These are phyloP conservation scores for Teunomyces pallodes DNA, from an alignment of 805 yeast genomes.

Conservation along the genomic window DNA sequence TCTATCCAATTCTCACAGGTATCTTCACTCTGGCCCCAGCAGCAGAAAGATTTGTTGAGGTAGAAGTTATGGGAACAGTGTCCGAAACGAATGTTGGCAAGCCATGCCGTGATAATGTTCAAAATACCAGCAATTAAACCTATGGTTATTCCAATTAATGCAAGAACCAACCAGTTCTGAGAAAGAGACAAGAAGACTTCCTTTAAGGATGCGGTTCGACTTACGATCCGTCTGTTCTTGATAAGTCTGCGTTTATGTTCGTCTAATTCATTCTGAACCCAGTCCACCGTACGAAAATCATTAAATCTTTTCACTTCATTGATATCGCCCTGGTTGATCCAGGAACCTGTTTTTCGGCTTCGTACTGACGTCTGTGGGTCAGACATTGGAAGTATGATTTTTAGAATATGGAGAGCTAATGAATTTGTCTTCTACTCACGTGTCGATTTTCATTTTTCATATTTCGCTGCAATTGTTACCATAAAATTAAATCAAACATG, in stretches of 20 bases:
- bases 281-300: slow-evolving; percentile 65
- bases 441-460: background rate
- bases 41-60: slow-evolving; percentile 74
- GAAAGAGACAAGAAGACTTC: slow-evolving; percentile 33
- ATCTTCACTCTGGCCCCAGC: slow-evolving; percentile 58
- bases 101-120: slow-evolving; percentile 80
- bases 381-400: background rate
- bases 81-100: slow-evolving; percentile 78
- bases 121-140: slow-evolving; percentile 83
- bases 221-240: slow-evolving; percentile 14
- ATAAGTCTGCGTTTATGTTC: slow-evolving; percentile 39
- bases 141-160: slow-evolving; percentile 69
- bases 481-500: too few species aligned
- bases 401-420: background rate
- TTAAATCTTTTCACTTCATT: slow-evolving; percentile 50
- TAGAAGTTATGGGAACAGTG: slow-evolving; percentile 70
- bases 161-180: slow-evolving; percentile 72
- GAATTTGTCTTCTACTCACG: background rate
- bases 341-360: slow-evolving; percentile 28
- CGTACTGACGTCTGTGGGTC: background rate
- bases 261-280: slow-evolving; percentile 60
- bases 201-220: slow-evolving; percentile 14
- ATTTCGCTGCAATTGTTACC: background rate
- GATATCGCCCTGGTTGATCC: slow-evolving; percentile 36
- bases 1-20: slow-evolving; percentile 65